These are phyloP conservation scores for Ogataea paradorogensis DNA, from an alignment of 805 yeast genomes.

Conservation along the genomic window DNA sequence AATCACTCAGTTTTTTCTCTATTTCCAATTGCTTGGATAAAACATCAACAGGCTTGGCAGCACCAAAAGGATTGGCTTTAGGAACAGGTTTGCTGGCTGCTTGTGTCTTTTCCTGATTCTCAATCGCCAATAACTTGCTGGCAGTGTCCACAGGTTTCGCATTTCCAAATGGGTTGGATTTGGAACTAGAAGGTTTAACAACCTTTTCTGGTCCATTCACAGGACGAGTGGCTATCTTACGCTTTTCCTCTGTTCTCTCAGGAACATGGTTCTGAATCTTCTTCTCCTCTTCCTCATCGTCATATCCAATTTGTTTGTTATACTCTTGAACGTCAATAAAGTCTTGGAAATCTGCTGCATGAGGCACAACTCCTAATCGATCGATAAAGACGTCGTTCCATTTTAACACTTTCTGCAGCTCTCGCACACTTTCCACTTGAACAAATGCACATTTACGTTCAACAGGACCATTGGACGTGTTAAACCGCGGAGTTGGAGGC, in stretches of 20 bases:
- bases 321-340: slow-evolving; percentile 35
- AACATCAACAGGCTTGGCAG: slow-evolving; percentile 83
- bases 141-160: slow-evolving; percentile 62
- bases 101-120: slow-evolving; percentile 20
- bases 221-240: slow-evolving; percentile 1
- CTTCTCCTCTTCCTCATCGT: slow-evolving; percentile 28
- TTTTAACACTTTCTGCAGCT: slow-evolving; percentile 55
- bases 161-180: slow-evolving; percentile 70
- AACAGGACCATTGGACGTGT: slow-evolving; percentile 40
- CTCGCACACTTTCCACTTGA: slow-evolving; percentile 49
- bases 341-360: slow-evolving; percentile 38
- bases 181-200: slow-evolving; percentile 25
- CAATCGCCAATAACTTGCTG: slow-evolving; percentile 14
- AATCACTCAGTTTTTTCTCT: slow-evolving; percentile 44
- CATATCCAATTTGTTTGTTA: slow-evolving; percentile 27
- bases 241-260: slow-evolving; percentile 1
- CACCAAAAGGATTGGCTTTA: slow-evolving; percentile 71
- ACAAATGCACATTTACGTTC: slow-evolving; percentile 62
- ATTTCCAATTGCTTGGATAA: slow-evolving; percentile 61
- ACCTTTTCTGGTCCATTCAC: slow-evolving; percentile 1
- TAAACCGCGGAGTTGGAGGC: slow-evolving; percentile 34
- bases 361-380: slow-evolving; percentile 34
- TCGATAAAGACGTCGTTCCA: slow-evolving; percentile 54
- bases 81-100: slow-evolving; percentile 14
- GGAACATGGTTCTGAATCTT: slow-evolving; percentile 13